Evolutionary conservation across 176 grass and related monocot genomes (phyloP), one percentile per base, ranked within the genome.

Genomic region (Oryza glaberrima): DNA sequence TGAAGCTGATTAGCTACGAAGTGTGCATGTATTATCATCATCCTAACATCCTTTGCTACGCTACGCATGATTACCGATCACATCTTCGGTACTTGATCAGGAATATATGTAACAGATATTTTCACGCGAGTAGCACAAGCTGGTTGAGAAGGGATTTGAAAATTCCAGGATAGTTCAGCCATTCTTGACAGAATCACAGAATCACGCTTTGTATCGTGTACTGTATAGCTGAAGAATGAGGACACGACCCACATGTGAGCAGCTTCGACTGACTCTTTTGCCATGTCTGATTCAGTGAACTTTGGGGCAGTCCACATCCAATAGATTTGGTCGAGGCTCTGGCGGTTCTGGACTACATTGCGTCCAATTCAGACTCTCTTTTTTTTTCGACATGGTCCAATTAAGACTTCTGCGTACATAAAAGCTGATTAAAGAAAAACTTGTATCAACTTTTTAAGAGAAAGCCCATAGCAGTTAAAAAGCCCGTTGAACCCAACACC

Each of bases 21-120:
- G 72, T 75, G 48, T 64, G 64, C 43, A 66, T 46, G 72, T 43
- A 44, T 44, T 44, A 76, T 70, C 88, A 81, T 75, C 77, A 58
- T 16, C 16, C 7, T 70, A 77, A 16, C 49, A 41, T 43, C n/a
- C 19, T 36, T 12, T 23, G 52, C 3, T 26, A 23, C n/a, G 54
- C 44, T 23, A 64, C 14, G 9, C 23, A 89, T 85, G 79, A 78
- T 68, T 28, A 79, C 44, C 32, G 58, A 83, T 75, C 58, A 20
- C 26, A 10, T 65, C 26, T 52, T 6, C 6, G 40, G 40, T 49
- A 64, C 43, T 66, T 75, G n/a, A 72, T 41, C 36, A 38, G 36
- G 91, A 30, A 3, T 54, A 54, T 15, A 54, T 54, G 15, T 7
- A 38, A 46, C 9, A 47, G 25, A 56, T 80, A 11, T 82, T 79